Base-by-base conservation (phyloP, 2,329 filamentous ascomycete genomes). In the Alternaria burnsii region DNA sequence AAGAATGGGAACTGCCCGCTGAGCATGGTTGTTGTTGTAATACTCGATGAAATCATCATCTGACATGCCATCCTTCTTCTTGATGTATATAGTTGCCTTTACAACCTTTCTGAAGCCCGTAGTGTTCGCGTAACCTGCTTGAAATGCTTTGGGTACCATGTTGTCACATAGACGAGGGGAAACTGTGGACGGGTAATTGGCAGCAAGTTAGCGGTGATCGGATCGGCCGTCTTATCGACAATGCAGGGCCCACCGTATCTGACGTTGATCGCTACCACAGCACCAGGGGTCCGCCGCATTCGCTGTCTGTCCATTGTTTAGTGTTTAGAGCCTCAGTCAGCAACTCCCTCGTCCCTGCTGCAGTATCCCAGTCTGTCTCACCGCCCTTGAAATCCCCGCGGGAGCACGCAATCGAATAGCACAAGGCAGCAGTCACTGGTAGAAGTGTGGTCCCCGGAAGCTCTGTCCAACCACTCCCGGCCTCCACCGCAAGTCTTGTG, bases 51-150 rank as follows among this genome's bases (percentile, higher is more conserved):
- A 83, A 55, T 76, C 80, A 5, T 66, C 77, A 62, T 82, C 81
- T 44, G 75, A 79, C 72, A 83, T 78, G 67, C 76, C 80, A 9
- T 79, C 71, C 59, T 82, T 82, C 71, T 83, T 83, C 68, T 82
- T 82, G 50, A 83, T 75, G 54, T 82, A 69, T 40, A 83, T 79
- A 12, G 80, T 81, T 41, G 75, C 80, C 69, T 82, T 82, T 62
- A 81, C 78, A 24, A 83, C 80, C 65, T 82, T 82, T 56, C 81
- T 78, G 68, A 83, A 83, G 56, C 80, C 80, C 20, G 72, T 77
- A 0, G 80, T 81, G 64, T 77, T 74, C 11, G 80, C 73, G 58
- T 83, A 82, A 52, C 82, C 81, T 28, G 81, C 79, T 72, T 82
- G 76, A 52, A 82, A 81, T 16, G 81, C 75, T 70, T 80, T 80